Percentiles rank a stretch among this genome's conserved stretches.
These are phyloP conservation scores for Centrapalus pauciflorus DNA, from an alignment of 129 eudicot genomes.

Conservation along the genomic window DNA sequence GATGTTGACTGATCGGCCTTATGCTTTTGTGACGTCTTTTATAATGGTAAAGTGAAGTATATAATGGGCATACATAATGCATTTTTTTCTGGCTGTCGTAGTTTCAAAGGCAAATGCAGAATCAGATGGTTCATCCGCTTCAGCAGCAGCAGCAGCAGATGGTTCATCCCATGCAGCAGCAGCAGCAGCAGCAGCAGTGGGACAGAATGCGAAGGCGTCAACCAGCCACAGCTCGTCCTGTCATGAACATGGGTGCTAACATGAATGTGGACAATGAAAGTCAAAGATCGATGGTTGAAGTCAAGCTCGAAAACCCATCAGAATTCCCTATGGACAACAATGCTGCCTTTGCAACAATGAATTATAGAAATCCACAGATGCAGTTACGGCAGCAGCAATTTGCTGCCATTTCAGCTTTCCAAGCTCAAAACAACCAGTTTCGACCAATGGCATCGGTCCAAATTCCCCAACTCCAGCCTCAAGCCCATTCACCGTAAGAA, in stretches of 20 bases:
- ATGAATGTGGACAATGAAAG: constrained; percentile 57
- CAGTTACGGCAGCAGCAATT: constrained; percentile 72
- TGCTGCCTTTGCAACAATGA: constrained; percentile 47
- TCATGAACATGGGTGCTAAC: constrained; percentile 46
- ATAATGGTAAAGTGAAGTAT: background rate
- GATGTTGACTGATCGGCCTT: background rate
- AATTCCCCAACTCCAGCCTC: constrained; percentile 80
- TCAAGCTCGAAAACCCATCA: constrained; percentile 72
- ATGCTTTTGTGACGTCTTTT: background rate
- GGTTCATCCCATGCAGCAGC: constrained; percentile 69
- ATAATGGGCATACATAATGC: background rate
- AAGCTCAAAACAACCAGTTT: constrained; percentile 60
- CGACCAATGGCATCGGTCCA: constrained; percentile 79
- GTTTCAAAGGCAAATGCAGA: constrained; percentile 72
- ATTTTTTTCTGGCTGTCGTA: constrained; percentile 15
- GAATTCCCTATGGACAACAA: constrained; percentile 69
- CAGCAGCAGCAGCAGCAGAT: constrained; percentile 64
- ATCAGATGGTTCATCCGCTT: constrained; percentile 57
- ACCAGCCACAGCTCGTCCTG: constrained; percentile 64
- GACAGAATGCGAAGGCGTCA: constrained; percentile 61
- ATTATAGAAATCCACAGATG: constrained; percentile 53
- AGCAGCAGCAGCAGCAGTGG: constrained; percentile 80
- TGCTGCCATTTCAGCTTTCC: constrained; percentile 65
- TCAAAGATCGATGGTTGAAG: constrained; percentile 79
- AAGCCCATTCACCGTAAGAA: constrained; percentile 80